phyloP scores from a whole-genome alignment of 2,329 filamentous ascomycete species.

The Fusarium albidum region DNA sequence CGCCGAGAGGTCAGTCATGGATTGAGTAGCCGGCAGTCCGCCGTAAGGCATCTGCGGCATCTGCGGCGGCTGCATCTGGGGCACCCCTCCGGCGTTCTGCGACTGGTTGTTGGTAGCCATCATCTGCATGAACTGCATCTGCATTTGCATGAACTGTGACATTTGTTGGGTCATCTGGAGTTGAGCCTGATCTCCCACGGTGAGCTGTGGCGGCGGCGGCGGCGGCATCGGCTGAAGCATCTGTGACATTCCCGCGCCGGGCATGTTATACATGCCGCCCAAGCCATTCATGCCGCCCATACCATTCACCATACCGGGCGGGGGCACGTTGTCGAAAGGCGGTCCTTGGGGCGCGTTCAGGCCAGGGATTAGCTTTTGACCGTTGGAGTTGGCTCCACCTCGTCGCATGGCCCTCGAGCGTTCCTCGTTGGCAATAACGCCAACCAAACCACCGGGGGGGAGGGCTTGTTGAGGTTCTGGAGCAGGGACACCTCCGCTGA shows the following conservation, averaged over 20 bases:
- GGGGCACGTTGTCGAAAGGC: constrained; percentile 58
- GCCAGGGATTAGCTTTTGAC: constrained; percentile 49
- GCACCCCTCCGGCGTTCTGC: constrained; percentile 19
- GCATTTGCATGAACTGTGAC: constrained; percentile 90
- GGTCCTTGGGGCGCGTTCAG: constrained; percentile 48
- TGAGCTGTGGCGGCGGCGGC: constrained; percentile 55
- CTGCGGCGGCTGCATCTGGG: constrained; percentile 10
- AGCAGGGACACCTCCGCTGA: constrained; percentile 64
- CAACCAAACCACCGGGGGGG: constrained; percentile 82
- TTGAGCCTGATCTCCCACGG: constrained; percentile 75
- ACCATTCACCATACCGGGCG: constrained; percentile 53
- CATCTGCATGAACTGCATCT: constrained; percentile 94
- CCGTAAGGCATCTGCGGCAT: constrained; percentile 42
- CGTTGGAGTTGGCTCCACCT: constrained; percentile 76
- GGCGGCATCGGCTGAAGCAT: constrained; percentile 50
- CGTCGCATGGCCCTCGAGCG: constrained; percentile 78
- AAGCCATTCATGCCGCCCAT: constrained; percentile 35
- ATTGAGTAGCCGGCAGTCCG: constrained; percentile 45
- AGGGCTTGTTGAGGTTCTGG: constrained; percentile 49
- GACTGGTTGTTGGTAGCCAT: constrained; percentile 59
- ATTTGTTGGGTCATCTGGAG: constrained; percentile 85
- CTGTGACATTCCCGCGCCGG: constrained; percentile 41
- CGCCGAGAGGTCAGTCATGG: constrained; percentile 54
- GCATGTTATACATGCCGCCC: constrained; percentile 42
- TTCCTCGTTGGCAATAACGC: constrained; percentile 88